Evolutionary conservation across 768 basidiomycete species (phyloP), one percentile per base, ranked within the genome.

Genomic region (Paxillus involutus): DNA sequence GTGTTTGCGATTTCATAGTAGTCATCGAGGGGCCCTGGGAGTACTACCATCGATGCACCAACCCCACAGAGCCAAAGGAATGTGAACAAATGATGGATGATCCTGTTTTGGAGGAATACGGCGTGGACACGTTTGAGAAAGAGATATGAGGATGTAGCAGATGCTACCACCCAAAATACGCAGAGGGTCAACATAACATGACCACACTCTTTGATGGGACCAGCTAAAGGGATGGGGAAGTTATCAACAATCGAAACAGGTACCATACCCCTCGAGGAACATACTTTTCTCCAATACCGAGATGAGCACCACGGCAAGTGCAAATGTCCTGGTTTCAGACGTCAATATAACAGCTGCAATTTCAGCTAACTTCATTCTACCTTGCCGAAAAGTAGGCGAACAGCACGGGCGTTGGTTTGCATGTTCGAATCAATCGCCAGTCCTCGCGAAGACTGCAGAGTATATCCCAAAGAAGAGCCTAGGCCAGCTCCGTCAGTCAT

Each of bases 41-140:
- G 64, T 5, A 69, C 56, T 5, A 65, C 57, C 8, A 61, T 54
- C 16, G 65, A 64, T 7, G 64, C 59, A 16, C 69, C 67, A 8
- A 71, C 47, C 7, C 60, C 58, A 4, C 47, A 59, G 21, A 75
- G 29, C 76, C 76, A 77, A 21, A 75, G 37, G 5, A 61, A 19
- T 16, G 63, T 67, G 51, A 75, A 69, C 30, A 59, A 14, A 29
- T 53, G 36, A 12, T 63, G 33, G 40, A 72, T 48, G 24, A 56
- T 21, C 43, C 36, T 50, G 29, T 67, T 59, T 7, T 59, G 26
- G 35, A 63, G 44, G 56, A 69, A 74, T 9, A 75, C 62, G 2
- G 72, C 75, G 39, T 72, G 67, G n/a, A 72, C 63, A 12, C 75
- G 69, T 45, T 72, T 65, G 59, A 75, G 70, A 56, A 77, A 74